Base-by-base conservation (phyloP, 2,329 filamentous ascomycete species). In the Alternaria sp. region DNA sequence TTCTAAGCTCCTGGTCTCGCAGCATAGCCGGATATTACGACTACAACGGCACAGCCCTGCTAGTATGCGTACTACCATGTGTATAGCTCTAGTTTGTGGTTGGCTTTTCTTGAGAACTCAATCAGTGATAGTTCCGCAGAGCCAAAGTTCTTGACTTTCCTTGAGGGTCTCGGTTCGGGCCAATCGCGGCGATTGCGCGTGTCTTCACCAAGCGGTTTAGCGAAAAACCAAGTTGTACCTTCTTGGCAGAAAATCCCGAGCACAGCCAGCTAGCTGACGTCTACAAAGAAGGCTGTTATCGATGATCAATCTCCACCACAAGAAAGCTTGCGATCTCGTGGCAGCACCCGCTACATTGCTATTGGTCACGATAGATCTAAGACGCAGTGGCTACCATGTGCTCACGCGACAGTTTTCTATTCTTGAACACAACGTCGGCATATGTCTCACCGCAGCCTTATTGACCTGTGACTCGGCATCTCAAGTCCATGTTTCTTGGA, bases 181-280 rank as follows among this genome's bases (percentile, higher is more conserved):
- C 63, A 59, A 62, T 68, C 43, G 30, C 28, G 40, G 38, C 51
- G 38, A 57, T 56, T 60, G 16, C 63, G 68, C 59, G 62, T 66
- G 63, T 28, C 18, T 60, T 62, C 62, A 66, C 69, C 66, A 72
- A 71, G 69, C 45, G 34, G 16, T 46, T 51, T 67, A 65, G 63
- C 59, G 59, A 56, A 52, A 57, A 12, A 36, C 62, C 59, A 66
- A 71, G 67, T 28, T 59, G 52, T 54, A 45, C 45, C 43, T 45
- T 28, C 68, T 73, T 67, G 67, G 70, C 70, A 46, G n/a, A 50
- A 32, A 57, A 25, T 52, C 41, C 41, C n/a, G 45, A 64, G 61
- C 70, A 71, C 70, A 73, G 70, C 70, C 64, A 64, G 60, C 50
- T 44, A 57, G 68, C 61, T 71, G 68, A 73, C 69, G 69, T 72